Percentiles rank a stretch among this genome's conserved stretches.
These are phyloP conservation scores for Sonneratia alba DNA, from an alignment of 345 rosid species.

Conservation along the genomic window DNA sequence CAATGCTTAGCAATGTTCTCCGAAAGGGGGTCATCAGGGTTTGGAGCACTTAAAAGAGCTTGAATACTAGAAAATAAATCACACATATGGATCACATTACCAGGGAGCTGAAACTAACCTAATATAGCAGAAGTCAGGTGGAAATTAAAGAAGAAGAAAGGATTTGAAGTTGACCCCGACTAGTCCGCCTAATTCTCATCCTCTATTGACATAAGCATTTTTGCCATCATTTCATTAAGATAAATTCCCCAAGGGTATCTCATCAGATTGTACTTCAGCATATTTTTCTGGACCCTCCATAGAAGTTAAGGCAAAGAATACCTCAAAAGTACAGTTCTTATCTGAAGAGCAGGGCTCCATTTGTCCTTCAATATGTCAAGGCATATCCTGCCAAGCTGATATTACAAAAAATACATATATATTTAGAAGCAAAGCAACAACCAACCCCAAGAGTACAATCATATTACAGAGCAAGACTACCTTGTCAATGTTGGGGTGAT, in stretches of 20 bases:
- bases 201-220: background rate
- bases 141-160: background rate
- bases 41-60: slow-evolving; percentile 59
- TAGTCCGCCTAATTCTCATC: background rate
- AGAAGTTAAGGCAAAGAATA: slow-evolving; percentile 5
- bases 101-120: background rate
- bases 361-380: slow-evolving; percentile 61
- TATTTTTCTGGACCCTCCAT: background rate
- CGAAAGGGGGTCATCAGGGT: slow-evolving; percentile 55
- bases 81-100: background rate
- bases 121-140: background rate
- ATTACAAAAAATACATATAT: background rate
- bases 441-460: background rate
- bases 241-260: background rate
- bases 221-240: background rate
- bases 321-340: slow-evolving; percentile 53
- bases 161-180: background rate
- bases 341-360: slow-evolving; percentile 61
- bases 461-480: slow-evolving; percentile 3
- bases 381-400: slow-evolving; percentile 59
- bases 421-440: background rate
- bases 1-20: slow-evolving; percentile 66
- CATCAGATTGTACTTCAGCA: background rate
- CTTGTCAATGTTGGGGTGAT: slow-evolving; percentile 23
- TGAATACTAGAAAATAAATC: slow-evolving; percentile 28